phyloP scores from a whole-genome alignment of 371 early-diverging fungal species.

The Rhizopus stolonifer region DNA sequence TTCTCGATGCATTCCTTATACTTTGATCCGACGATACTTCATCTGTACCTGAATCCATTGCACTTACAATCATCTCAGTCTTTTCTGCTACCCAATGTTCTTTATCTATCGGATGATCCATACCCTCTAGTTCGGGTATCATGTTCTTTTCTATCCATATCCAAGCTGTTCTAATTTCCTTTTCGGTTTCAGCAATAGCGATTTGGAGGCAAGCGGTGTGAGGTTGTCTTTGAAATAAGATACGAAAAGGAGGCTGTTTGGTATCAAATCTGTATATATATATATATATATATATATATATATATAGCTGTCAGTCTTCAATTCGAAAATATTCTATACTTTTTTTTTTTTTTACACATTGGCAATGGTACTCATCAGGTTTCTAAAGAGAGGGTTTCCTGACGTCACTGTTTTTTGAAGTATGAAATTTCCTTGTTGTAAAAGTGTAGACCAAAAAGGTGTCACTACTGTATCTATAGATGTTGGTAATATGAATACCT shows the following conservation, averaged over 20 bases:
- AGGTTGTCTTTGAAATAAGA: slow-evolving; percentile 72
- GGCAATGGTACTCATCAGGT: slow-evolving; percentile 73
- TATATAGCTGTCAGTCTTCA: too few relatives aligned
- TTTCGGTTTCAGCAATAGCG: slow-evolving; percentile 76
- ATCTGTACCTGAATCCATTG: slow-evolving; percentile 71
- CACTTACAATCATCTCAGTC: slow-evolving; percentile 81
- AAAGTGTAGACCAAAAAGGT: slow-evolving; percentile 60
- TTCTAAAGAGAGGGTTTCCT: slow-evolving; percentile 43
- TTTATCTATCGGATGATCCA: slow-evolving; percentile 80
- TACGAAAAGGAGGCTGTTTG: slow-evolving; percentile 90
- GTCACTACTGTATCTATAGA: slow-evolving; percentile 30
- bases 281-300: neutral
- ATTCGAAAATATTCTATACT: too few relatives aligned
- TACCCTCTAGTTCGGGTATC: slow-evolving; percentile 64
- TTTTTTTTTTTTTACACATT: slow-evolving; percentile 67
- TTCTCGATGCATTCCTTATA: slow-evolving; percentile 84
- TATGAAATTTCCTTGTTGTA: slow-evolving; percentile 58
- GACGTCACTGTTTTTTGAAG: slow-evolving; percentile 66
- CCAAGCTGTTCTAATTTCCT: slow-evolving; percentile 85
- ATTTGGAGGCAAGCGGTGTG: slow-evolving; percentile 54
- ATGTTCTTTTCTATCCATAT: slow-evolving; percentile 87
- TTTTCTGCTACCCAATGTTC: slow-evolving; percentile 88
- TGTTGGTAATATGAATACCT: slow-evolving; percentile 38
- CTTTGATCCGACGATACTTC: slow-evolving; percentile 81
- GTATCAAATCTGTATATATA: slow-evolving; percentile 71